Base-by-base conservation (phyloP, 2,329 filamentous ascomycete genomes). In the Epichloe sp. region DNA sequence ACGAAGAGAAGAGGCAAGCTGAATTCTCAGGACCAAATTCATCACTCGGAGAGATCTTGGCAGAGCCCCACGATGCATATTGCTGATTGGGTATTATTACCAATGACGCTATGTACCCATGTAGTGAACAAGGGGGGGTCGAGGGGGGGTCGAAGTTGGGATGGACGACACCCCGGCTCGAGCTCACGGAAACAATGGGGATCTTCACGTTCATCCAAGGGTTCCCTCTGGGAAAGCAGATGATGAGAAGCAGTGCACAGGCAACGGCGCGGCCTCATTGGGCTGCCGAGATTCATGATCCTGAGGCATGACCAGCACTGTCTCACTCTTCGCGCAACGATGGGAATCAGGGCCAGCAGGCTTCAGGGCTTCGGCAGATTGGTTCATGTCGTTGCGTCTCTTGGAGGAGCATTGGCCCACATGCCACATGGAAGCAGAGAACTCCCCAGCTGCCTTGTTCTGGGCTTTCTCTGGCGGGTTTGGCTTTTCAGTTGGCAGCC, bases 131-230 rank as follows among this genome's bases (percentile, higher is more conserved):
- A 47, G 23, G 23, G 23, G n/a, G n/a, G n/a, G n/a, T n/a, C n/a
- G 23, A 6, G 23, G 23, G 12, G 44, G 44, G 23, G 34, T 47
- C 11, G 45, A 47, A 47, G 41, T 47, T 37, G 45, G 34, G 34
- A 47, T 38, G n/a, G 34, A 38, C 45, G 14, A 1, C 44, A 12
- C 44, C 44, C 44, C n/a, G 26, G 23, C 14, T 34, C 26, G 43
- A n/a, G 37, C 37, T 14, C 37, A n/a, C 12, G 14, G n/a, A 49
- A 43, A 49, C 47, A 49, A 49, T 49, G 47, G 47, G 37, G 15
- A 48, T 49, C 26, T 37, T 42, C 47, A 12, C 34, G 47, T 42
- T 23, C 23, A 14, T 43, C 38, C 47, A 49, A 43, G 38, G 19
- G 8, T 47, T 23, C 21, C 19, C 21, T 31, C 45, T 19, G 17